A percentile compares a stretch with the other conserved stretches of the same genome.
Evolutionary conservation across 2,329 filamentous ascomycete species (phyloP).

Genomic region (Remersonia thermophila): DNA sequence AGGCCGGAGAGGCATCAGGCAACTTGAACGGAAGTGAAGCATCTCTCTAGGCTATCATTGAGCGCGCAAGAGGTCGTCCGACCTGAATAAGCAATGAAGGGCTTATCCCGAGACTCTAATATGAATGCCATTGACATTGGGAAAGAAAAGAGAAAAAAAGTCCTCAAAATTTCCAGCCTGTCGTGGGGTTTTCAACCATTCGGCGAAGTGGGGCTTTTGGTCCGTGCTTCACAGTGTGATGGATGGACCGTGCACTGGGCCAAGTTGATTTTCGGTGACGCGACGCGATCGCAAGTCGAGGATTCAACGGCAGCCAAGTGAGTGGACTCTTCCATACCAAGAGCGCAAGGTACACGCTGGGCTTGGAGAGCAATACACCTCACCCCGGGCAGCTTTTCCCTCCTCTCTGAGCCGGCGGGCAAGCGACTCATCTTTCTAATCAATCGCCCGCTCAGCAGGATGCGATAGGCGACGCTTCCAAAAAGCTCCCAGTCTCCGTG

Average conservation of each 20-base stretch:
- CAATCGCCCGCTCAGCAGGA: no score
- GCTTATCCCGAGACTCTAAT: constrained; percentile 99
- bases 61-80: constrained; percentile 85
- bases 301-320: no score
- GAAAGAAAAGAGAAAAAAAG: constrained; percentile 38
- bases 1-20: constrained; percentile 43
- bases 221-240: background rate
- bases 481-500: no score
- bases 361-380: no score
- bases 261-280: background rate
- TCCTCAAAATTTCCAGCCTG: constrained; percentile 15
- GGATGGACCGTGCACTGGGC: background rate
- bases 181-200: constrained; percentile 7
- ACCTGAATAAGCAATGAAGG: constrained; percentile 87
- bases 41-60: constrained; percentile 89
- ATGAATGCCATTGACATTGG: constrained; percentile 80
- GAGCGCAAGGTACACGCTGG: no score
- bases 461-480: no score
- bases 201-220: constrained; percentile 6
- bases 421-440: no score
- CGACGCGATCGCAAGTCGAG: background rate
- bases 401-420: no score
- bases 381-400: no score
- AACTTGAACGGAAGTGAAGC: constrained; percentile 60
- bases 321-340: no score